Conservation (phyloP, 176 grass and related monocot genomes). For the Oryza coarctata region DNA sequence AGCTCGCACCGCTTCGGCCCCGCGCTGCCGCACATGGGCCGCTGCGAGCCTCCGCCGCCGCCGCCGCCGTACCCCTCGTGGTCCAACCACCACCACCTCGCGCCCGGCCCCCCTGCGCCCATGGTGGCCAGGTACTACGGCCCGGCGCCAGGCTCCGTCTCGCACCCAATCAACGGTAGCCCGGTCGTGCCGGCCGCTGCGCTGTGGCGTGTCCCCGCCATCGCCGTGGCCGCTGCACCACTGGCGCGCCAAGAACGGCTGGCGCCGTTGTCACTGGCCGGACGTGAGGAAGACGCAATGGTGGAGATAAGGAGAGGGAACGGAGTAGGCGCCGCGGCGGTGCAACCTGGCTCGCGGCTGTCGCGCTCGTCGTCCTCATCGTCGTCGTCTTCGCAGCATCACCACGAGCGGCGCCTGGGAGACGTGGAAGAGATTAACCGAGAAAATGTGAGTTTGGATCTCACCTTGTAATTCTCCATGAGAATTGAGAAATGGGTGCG, state of each 20-base stretch:
- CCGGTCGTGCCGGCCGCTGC: conserved; percentile 40
- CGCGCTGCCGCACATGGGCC: conserved; percentile 16
- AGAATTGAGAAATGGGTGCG: neutral
- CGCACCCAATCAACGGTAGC: conserved; percentile 71
- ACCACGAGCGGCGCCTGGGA: conserved; percentile 41
- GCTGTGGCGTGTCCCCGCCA: conserved; percentile 52
- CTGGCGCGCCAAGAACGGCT: conserved; percentile 42
- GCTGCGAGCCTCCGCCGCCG: conserved; percentile 42
- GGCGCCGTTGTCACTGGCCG: conserved; percentile 25
- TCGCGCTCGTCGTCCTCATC: conserved; percentile 38
- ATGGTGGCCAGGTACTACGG: conserved; percentile 48
- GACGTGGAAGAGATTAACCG: conserved; percentile 36
- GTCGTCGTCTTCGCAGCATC: conserved; percentile 47
- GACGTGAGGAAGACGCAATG: conserved; percentile 44
- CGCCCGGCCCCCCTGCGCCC: neutral
- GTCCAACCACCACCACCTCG: conserved; percentile 18
- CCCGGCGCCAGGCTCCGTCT: conserved; percentile 42
- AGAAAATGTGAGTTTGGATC: conserved; percentile 84
- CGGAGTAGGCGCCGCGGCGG: neutral
- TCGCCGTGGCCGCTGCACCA: neutral
- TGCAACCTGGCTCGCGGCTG: conserved; percentile 12
- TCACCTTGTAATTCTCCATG: conserved; percentile 65
- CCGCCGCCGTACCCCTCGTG: conserved; percentile 76
- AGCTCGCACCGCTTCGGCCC: conserved; percentile 36
- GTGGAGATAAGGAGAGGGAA: conserved; percentile 29